A percentile compares a stretch with the other conserved stretches of the same genome.
These are phyloP conservation scores for Lotmaria passim DNA, from an alignment of 208 protist species.

Conservation along the genomic window DNA sequence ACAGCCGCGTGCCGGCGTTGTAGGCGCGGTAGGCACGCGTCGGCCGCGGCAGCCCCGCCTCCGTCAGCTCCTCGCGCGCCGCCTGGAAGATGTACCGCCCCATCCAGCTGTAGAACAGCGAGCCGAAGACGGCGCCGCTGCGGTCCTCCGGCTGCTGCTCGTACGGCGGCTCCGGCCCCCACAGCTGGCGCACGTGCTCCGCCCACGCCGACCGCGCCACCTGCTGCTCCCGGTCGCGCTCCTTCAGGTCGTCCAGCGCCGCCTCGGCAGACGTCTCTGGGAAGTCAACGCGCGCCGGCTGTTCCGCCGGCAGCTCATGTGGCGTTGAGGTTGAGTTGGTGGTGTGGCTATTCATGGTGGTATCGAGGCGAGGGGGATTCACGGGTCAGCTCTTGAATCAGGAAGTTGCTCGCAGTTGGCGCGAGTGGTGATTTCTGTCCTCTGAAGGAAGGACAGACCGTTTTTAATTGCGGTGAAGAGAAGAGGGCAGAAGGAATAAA, in stretches of 20 bases:
- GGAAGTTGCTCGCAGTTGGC: no score
- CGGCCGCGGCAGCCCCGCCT: constrained; percentile 11
- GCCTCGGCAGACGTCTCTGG: constrained; percentile 8
- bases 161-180: constrained; percentile 37
- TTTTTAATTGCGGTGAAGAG: no score
- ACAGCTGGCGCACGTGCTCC: constrained; percentile 29
- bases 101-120: constrained; percentile 47
- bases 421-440: no score
- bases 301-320: no score
- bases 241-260: constrained; percentile 8
- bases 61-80: constrained; percentile 7
- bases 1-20: constrained; percentile 14
- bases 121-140: constrained; percentile 11
- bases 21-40: constrained; percentile 15
- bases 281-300: not conserved
- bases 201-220: constrained; percentile 14
- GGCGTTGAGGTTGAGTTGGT: no score
- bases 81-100: constrained; percentile 32
- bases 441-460: no score
- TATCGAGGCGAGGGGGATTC: no score
- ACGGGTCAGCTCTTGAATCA: no score
- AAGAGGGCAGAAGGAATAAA: no score
- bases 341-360: no score
- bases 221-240: constrained; percentile 19
- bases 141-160: constrained; percentile 28